Evolutionary conservation across 108 stramenopile species (phyloP).

Genomic region (Chaetoceros tenuissimus): DNA sequence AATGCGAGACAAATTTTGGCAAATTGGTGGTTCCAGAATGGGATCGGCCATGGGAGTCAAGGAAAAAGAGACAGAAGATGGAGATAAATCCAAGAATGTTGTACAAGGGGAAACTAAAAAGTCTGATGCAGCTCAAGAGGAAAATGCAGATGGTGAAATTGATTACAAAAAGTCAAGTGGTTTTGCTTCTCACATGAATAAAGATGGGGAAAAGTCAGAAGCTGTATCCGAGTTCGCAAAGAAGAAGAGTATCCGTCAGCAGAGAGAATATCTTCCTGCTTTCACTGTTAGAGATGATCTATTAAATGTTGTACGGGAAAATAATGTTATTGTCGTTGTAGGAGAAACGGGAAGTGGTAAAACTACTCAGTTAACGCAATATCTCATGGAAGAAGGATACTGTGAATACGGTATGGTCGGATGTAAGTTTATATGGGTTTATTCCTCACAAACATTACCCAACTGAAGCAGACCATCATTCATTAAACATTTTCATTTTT

Average conservation of each 20-base stretch:
- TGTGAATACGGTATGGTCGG: conserved; percentile 91
- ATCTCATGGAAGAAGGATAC: conserved; percentile 93
- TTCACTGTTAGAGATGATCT: conserved; percentile 90
- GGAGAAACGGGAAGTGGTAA: conserved; percentile 90
- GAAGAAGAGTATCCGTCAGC: conserved; percentile 84
- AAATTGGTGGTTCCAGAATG: conserved; percentile 94
- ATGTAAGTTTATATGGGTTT: conserved; percentile 73
- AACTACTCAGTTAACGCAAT: conserved; percentile 98
- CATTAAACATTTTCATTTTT: no score
- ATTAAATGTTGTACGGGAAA: conserved; percentile 84
- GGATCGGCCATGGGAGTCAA: conserved; percentile 85
- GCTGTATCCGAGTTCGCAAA: conserved; percentile 78
- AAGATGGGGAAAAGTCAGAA: conserved; percentile 15
- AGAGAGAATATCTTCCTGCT: conserved; percentile 93
- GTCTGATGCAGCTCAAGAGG: conserved; percentile 13
- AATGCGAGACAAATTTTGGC: conserved; percentile 98
- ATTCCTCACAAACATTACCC: not conserved
- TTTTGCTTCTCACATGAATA: conserved; percentile 83
- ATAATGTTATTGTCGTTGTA: conserved; percentile 91
- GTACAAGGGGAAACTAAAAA: conserved; percentile 15
- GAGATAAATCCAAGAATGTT: conserved; percentile 16
- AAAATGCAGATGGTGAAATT: conserved; percentile 41
- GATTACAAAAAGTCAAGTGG: conserved; percentile 87
- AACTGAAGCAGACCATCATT: no score
- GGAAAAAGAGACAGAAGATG: conserved; percentile 20